Base-by-base conservation (phyloP, 768 basidiomycete genomes). In the Psilocybe cyanescens region DNA sequence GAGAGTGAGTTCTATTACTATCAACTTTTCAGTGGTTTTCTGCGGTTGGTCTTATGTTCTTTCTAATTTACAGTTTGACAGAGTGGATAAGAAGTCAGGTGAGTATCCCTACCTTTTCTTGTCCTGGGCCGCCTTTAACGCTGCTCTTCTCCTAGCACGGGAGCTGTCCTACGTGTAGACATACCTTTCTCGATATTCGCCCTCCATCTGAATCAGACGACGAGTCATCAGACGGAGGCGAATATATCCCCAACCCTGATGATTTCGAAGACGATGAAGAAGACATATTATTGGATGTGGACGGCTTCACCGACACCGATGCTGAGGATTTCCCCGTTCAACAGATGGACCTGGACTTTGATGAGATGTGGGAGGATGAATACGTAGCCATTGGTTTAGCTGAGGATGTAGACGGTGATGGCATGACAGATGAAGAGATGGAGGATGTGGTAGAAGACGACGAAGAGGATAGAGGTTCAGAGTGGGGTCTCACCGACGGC, bases 141-240 rank as follows among this genome's bases (percentile, higher is more conserved):
- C 46, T 63, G 12, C 49, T n/a, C 12, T 37, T 30, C 19, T 58
- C 69, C 3, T 61, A 89, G 87, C 89, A 90, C 65, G 89, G 89
- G 12, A 89, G 78, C 65, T 91, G 90, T 65, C 89, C 89, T 14
- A 83, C 87, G 3, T 91, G 89, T 70, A 77, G 89, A 31, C 75
- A 84, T 60, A 71, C 75, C 5, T 90, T 90, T 72, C 73, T 87
- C 41, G 81, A 86, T 55, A 79, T 88, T 41, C 74, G 71, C 3
- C 80, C 81, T 1, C 76, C 76, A 1, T 76, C 81, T 1, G 83
- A 86, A 35, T 81, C 82, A 9, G 88, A 88, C 65, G 80, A 83
- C 68, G 89, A 88, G 67, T 88, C 85, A 3, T 86, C 84, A 12
- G 88, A 89, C 68, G 88, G 83, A 16, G 86, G 83, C 9, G 88